Evolutionary conservation across 208 protist genomes (phyloP), one percentile per base, ranked within the genome.

Genomic region (Leishmania aethiopica): DNA sequence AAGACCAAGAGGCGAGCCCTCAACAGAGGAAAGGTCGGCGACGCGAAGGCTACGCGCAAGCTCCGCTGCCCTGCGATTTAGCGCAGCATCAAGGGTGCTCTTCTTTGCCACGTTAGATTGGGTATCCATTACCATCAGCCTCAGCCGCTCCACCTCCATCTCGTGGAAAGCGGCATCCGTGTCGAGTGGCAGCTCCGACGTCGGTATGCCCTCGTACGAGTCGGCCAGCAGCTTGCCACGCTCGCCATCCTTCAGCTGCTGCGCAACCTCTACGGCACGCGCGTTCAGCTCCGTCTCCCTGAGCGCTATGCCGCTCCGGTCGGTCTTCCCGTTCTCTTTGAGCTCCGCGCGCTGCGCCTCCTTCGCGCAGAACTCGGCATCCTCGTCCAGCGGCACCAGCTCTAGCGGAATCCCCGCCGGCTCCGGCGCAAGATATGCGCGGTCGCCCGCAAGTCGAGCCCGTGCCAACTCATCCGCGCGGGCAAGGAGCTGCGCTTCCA

Each of bases 21-120:
- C 90, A 11, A 95, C 82, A 22, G 73, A 70, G 25, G 79, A 40
- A 10, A 93, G 70, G 75, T 95, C 92, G 35, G 81, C 84, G 53
- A 62, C 82, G 51, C 86, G 79, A 80, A 88, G 84, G 47, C 77
- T 84, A 76, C 79, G 89, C 11, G 93, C 93, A 83, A 96, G 76
- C 72, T 94, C 91, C 40, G 82, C 73, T 10, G 91, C 89, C 42
- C 92, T 87, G 32, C 86, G 77, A 84, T 96, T 96, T 75, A 96
- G 84, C 51, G 81, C 78, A 7, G 77, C 77, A 75, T 95, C 89
- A 1, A 93, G 45, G 1, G 67, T 80, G 40, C 78, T 59, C 37
- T 91, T 91, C 78, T 75, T 85, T 22, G 85, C 86, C 1, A 78
- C 83, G 66, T 86, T 86, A 32, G 80, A 75, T 28, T 86, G 84